These are phyloP conservation scores for Rhizomucor pusillus DNA, from an alignment of 371 early-diverging fungal genomes.

Conservation along the genomic window DNA sequence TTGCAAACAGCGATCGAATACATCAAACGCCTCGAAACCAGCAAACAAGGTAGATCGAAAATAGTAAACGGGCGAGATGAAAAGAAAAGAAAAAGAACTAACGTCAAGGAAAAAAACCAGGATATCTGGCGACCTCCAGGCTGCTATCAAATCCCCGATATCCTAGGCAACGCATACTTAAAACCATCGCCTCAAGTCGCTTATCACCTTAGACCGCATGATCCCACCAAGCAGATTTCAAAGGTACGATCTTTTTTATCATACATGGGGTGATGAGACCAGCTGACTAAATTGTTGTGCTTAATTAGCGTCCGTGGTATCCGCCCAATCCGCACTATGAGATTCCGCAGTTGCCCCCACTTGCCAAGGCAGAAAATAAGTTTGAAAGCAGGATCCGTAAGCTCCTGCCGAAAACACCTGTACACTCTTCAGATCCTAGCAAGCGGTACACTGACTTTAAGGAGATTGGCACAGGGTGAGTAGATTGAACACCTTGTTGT, in stretches of 20 bases:
- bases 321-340: constrained; percentile 42
- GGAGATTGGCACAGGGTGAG: constrained; percentile 54
- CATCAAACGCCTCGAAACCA: constrained; percentile 5
- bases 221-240: constrained; percentile 30
- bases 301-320: constrained; percentile 42
- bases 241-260: too few species aligned
- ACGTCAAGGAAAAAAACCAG: too few species aligned
- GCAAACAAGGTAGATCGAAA: constrained; percentile 9
- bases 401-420: constrained; percentile 32
- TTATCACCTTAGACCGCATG: constrained; percentile 29
- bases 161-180: constrained; percentile 43
- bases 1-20: constrained; percentile 10
- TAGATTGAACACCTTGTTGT: too few species aligned
- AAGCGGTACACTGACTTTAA: constrained; percentile 36
- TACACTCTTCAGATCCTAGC: constrained; percentile 34
- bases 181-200: constrained; percentile 12
- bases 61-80: neutral
- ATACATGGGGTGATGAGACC: neutral
- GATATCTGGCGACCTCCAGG: constrained; percentile 47
- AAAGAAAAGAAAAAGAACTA: too few species aligned
- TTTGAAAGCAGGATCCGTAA: constrained; percentile 40
- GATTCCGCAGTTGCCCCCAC: constrained; percentile 34
- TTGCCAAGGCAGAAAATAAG: constrained; percentile 26
- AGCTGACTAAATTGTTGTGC: neutral
- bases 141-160: constrained; percentile 43